A percentile compares a stretch with the other conserved stretches of the same genome.
These are phyloP conservation scores for Xylariomycetidae sp. DNA, from an alignment of 2,329 filamentous ascomycete species.

Conservation along the genomic window DNA sequence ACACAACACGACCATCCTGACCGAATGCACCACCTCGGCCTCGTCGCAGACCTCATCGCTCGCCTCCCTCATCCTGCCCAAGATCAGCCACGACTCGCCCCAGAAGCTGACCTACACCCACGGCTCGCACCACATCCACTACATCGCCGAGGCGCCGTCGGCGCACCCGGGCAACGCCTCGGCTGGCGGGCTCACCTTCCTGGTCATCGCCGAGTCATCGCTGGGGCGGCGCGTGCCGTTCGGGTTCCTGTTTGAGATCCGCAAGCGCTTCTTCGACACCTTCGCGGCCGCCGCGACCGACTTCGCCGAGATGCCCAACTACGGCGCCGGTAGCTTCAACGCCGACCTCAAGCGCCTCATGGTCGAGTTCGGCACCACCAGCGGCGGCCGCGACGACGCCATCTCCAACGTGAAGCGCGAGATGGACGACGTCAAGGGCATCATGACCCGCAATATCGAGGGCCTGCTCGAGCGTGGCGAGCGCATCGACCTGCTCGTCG, in stretches of 20 bases:
- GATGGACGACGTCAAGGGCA: constrained; percentile 86
- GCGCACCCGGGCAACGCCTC: constrained; percentile 54
- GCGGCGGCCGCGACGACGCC: constrained; percentile 72
- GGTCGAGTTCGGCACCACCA: constrained; percentile 77
- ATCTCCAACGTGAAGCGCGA: constrained; percentile 79
- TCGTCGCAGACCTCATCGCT: constrained; percentile 80
- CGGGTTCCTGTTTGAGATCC: constrained; percentile 85
- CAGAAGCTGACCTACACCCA: constrained; percentile 95
- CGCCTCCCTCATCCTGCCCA: constrained; percentile 89
- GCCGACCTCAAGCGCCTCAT: constrained; percentile 70
- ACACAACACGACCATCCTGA: constrained; percentile 85
- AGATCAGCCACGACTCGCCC: constrained; percentile 74
- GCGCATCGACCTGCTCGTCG: constrained; percentile 86
- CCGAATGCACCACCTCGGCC: constrained; percentile 86
- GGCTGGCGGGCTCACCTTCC: constrained; percentile 81
- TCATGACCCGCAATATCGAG: constrained; percentile 96
- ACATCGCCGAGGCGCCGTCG: constrained; percentile 79
- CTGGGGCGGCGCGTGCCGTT: constrained; percentile 88
- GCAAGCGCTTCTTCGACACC: constrained; percentile 74
- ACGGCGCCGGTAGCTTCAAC: constrained; percentile 89
- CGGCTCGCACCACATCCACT: constrained; percentile 89
- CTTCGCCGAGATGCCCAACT: constrained; percentile 75
- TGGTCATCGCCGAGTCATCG: constrained; percentile 78
- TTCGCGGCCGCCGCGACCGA: constrained; percentile 65
- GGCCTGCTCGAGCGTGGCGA: constrained; percentile 84